Base-by-base conservation (phyloP, 192 early-diverging fungal species). In the Glomus cerebriforme region DNA sequence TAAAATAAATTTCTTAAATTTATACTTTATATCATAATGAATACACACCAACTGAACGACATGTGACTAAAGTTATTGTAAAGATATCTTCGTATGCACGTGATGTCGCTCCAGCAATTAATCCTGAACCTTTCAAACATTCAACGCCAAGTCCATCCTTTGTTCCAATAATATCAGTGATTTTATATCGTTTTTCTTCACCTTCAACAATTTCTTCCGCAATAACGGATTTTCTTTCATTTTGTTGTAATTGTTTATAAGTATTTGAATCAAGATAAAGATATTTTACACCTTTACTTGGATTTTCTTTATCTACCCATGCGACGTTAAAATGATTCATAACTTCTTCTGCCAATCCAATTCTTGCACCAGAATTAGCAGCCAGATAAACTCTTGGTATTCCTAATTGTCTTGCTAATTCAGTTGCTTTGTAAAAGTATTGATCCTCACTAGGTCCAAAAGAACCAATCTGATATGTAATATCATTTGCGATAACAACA, bases 351-450 rank as follows among this genome's bases (percentile, higher is more conserved):
- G 98, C 98, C 35, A 99, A 90, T 34, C 97, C 98, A 79, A 99
- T 99, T 71, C 98, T 92, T 9, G 98, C 98, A 76, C 98, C 98
- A 64, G 97, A 98, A 92, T 99, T 99, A 49, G 98, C 98, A 69
- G 96, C 97, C 35, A 99, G 84, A 86, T 98, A 99, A 22, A 98
- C 85, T 73, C 97, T 93, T 26, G 98, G 98, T 37, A 95, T 84
- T 62, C 98, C 98, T 77, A 92, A 82, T 73, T 87, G 62, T 63
- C 97, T 91, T 1, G 98, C 98, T 37, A 92, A 87, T 86, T 97
- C 91, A 15, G 98, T 95, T 10, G 96, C 98, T 80, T 93, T 95
- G 84, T 87, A 95, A 86, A 98, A 99, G 70, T 98, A 84, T 80
- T 91, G 82, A 82, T 99, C 98, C 85, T 99, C 98, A 45, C 85